phyloP scores from a whole-genome alignment of 805 yeast species.

The Pichia occidentalis region DNA sequence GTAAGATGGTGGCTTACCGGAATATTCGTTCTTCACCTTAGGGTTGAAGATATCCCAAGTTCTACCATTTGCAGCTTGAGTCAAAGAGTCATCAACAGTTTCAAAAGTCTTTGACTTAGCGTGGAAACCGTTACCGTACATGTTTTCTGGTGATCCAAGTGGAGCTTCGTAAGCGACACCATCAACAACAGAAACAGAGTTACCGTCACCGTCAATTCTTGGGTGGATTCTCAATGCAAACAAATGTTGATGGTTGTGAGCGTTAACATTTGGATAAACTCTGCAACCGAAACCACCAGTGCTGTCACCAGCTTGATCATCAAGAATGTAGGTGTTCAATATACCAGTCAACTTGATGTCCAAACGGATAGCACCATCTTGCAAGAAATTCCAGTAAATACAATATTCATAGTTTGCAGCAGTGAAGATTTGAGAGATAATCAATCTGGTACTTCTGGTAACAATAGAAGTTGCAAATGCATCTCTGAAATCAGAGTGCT shows the following conservation, averaged over 20 bases:
- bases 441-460: constrained; percentile 67
- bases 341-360: constrained; percentile 80
- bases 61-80: constrained; percentile 60
- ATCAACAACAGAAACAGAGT: constrained; percentile 65
- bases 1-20: constrained; percentile 70
- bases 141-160: constrained; percentile 61
- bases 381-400: constrained; percentile 75
- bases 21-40: constrained; percentile 53
- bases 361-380: constrained; percentile 76
- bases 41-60: constrained; percentile 79
- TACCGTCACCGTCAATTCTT: constrained; percentile 72
- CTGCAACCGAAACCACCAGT: constrained; percentile 73
- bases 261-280: constrained; percentile 75
- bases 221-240: constrained; percentile 75
- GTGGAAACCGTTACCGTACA: constrained; percentile 73
- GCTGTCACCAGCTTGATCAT: constrained; percentile 57
- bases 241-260: constrained; percentile 83
- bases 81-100: constrained; percentile 59
- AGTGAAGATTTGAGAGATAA: constrained; percentile 75
- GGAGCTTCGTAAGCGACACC: constrained; percentile 54
- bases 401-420: constrained; percentile 86
- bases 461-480: constrained; percentile 67
- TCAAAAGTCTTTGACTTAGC: constrained; percentile 60
- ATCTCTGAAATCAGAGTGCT: constrained; percentile 82
- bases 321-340: constrained; percentile 63